These are phyloP conservation scores for Nothopassalora personata DNA, from an alignment of 2,329 filamentous ascomycete species.

Conservation along the genomic window DNA sequence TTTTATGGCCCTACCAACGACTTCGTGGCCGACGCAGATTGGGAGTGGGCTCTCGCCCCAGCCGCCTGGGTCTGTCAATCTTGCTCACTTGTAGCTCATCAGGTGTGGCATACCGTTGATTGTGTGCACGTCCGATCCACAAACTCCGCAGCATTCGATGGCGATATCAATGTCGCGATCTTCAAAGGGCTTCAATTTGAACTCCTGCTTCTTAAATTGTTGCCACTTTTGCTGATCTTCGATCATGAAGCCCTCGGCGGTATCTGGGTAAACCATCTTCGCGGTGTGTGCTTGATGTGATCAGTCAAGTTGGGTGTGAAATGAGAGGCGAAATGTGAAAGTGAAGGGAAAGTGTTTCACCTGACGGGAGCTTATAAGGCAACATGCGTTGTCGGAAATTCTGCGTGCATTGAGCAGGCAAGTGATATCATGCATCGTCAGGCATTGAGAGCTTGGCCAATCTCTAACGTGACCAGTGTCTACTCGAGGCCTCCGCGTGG, in stretches of 20 bases:
- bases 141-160: slow-evolving; percentile 70
- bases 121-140: slow-evolving; percentile 25
- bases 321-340: not conserved
- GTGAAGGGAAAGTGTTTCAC: not conserved
- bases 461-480: no score
- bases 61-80: slow-evolving; percentile 40
- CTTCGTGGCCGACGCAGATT: slow-evolving; percentile 62
- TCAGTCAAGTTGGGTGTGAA: slow-evolving; percentile 1
- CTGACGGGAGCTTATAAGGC: not conserved
- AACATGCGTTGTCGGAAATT: not conserved
- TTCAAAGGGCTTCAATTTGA: slow-evolving; percentile 78
- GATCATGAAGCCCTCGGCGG: slow-evolving; percentile 46
- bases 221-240: slow-evolving; percentile 57
- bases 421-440: slow-evolving; percentile 10
- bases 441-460: not conserved
- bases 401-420: not conserved
- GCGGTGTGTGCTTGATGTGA: slow-evolving; percentile 2
- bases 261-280: slow-evolving; percentile 49
- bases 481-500: no score
- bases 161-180: slow-evolving; percentile 85
- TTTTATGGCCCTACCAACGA: slow-evolving; percentile 46
- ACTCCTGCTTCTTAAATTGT: slow-evolving; percentile 53
- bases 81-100: not conserved
- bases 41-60: slow-evolving; percentile 62
- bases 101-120: slow-evolving; percentile 22